A percentile compares a stretch with the other conserved stretches of the same genome.
These are phyloP conservation scores for Thinopyrum obtusiflorum DNA, from an alignment of 202 grass and related monocot species.

Conservation along the genomic window DNA sequence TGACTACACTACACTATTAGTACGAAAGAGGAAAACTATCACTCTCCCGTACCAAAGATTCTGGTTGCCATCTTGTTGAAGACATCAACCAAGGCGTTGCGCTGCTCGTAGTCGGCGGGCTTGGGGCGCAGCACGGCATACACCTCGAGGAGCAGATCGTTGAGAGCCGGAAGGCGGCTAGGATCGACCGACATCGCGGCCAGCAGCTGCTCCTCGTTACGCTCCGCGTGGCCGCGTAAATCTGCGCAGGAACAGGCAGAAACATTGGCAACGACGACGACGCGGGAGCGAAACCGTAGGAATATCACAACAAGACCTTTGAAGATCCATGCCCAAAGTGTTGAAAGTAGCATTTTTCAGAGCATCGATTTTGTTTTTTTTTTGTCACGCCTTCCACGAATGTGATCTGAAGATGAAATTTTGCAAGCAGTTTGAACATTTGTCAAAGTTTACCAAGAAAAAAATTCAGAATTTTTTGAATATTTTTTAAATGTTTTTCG, in stretches of 20 bases:
- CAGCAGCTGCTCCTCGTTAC: constrained; percentile 43
- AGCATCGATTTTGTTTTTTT: too few species aligned
- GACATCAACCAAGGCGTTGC: constrained; percentile 47
- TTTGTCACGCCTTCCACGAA: too few species aligned
- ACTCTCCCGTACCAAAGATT: constrained; percentile 51
- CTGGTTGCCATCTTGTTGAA: constrained; percentile 47
- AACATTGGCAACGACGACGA: not conserved
- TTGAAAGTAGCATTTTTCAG: too few species aligned
- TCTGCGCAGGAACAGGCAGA: constrained; percentile 30
- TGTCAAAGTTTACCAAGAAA: too few species aligned
- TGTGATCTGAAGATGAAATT: too few species aligned
- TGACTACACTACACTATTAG: not conserved
- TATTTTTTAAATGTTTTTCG: too few species aligned
- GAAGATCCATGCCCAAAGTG: not conserved
- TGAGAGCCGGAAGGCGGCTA: constrained; percentile 31
- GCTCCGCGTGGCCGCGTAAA: constrained; percentile 27
- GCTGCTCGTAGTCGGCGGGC: constrained; percentile 57
- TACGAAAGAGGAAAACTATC: not conserved
- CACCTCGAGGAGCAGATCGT: constrained; percentile 56
- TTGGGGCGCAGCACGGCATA: constrained; percentile 54
- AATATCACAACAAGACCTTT: not conserved
- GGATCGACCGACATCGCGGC: constrained; percentile 34
- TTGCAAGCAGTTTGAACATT: too few species aligned
- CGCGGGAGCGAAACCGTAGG: not conserved
- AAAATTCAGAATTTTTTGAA: too few species aligned